phyloP scores from a whole-genome alignment of 768 basidiomycete species.

The Kwoniella europaea region DNA sequence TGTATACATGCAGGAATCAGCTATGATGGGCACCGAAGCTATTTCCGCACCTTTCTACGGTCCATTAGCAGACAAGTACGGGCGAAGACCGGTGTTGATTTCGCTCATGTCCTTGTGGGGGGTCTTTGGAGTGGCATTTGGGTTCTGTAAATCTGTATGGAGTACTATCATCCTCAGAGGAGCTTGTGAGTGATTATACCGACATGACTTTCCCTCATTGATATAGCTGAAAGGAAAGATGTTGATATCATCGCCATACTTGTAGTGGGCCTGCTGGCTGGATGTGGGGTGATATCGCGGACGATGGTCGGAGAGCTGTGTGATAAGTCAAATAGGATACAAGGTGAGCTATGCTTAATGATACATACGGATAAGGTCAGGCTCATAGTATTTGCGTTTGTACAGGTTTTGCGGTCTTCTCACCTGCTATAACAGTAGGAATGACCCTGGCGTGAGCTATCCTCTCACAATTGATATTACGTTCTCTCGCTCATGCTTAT shows the following conservation, averaged over 20 bases:
- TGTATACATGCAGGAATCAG: conserved; percentile 33
- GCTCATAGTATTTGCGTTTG: no score
- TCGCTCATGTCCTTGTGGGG: conserved; percentile 35
- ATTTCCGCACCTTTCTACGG: conserved; percentile 42
- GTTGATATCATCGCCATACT: conserved; percentile 5
- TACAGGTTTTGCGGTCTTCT: conserved; percentile 44
- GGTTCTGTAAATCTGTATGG: conserved; percentile 34
- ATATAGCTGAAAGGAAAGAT: not conserved
- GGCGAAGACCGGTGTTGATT: conserved; percentile 41
- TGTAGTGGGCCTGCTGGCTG: conserved; percentile 43
- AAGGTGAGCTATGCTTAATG: conserved; percentile 26
- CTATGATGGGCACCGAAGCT: conserved; percentile 41
- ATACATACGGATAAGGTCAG: not conserved
- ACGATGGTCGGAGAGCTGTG: conserved; percentile 49
- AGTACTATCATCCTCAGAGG: conserved; percentile 31
- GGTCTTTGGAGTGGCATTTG: conserved; percentile 34
- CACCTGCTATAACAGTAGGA: conserved; percentile 38
- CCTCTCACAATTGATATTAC: not conserved
- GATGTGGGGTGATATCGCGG: conserved; percentile 42
- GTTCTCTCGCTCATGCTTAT: not conserved
- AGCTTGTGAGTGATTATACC: conserved; percentile 25
- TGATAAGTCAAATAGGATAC: conserved; percentile 39
- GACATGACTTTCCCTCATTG: not conserved
- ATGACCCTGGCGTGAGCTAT: conserved; percentile 36
- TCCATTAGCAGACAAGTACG: conserved; percentile 35